A percentile compares a stretch with the other conserved stretches of the same genome.
These are phyloP conservation scores for Candolleomyces efflorescens DNA, from an alignment of 768 basidiomycete genomes.

Conservation along the genomic window DNA sequence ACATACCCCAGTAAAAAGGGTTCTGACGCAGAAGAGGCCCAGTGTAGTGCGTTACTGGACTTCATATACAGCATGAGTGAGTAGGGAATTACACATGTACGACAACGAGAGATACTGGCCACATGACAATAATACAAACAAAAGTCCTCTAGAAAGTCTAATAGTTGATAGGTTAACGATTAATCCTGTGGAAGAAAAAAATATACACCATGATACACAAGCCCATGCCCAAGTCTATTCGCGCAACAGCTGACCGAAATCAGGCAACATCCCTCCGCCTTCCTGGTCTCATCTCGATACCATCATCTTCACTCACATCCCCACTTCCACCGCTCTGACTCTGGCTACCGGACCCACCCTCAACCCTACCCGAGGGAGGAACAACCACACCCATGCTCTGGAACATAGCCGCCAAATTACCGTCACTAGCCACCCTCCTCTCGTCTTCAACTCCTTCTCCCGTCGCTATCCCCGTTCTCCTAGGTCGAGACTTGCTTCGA, in stretches of 20 bases:
- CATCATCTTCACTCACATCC: background rate
- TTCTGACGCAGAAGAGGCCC: too few species aligned
- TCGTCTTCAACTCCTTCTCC: background rate
- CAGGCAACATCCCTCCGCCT: background rate
- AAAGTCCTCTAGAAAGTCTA: too few species aligned
- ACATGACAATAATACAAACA: too few species aligned
- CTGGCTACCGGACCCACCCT: background rate
- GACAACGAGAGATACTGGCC: too few species aligned
- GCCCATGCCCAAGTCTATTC: background rate
- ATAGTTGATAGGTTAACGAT: too few species aligned
- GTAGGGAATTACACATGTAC: too few species aligned
- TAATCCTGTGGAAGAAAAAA: too few species aligned
- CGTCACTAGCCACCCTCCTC: conserved; percentile 2
- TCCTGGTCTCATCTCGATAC: background rate
- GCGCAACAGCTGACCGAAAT: background rate
- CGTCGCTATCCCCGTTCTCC: background rate
- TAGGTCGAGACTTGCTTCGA: background rate
- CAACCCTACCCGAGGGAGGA: too few species aligned
- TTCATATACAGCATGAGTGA: too few species aligned
- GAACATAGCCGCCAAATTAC: conserved; percentile 1
- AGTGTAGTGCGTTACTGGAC: too few species aligned
- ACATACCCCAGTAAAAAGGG: too few species aligned
- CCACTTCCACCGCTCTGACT: background rate
- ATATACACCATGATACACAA: too few species aligned
- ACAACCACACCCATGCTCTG: background rate